These are phyloP conservation scores for Nigrograna mackinnonii DNA, from an alignment of 2,329 filamentous ascomycete species.

Conservation along the genomic window DNA sequence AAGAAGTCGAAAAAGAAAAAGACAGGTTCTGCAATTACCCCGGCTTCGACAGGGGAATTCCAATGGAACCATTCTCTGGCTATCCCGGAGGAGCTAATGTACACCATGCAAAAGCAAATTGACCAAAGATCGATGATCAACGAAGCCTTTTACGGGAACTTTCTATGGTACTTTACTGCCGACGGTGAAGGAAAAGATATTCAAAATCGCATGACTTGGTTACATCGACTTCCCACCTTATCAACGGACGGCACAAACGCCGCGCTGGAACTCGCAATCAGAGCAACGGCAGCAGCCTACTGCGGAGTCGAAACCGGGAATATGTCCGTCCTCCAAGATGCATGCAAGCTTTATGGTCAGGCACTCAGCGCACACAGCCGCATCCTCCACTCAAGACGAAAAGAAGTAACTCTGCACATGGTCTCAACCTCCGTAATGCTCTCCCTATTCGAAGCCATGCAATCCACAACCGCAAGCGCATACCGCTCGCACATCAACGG, in stretches of 20 bases:
- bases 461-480: constrained; percentile 26
- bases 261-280: constrained; percentile 26
- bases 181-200: constrained; percentile 26
- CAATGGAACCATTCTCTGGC: not conserved
- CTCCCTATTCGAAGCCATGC: constrained; percentile 36
- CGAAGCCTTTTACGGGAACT: constrained; percentile 30
- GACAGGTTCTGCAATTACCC: constrained; percentile 16
- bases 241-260: constrained; percentile 24
- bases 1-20: constrained; percentile 4
- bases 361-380: constrained; percentile 24
- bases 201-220: constrained; percentile 28
- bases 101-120: constrained; percentile 9
- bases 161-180: constrained; percentile 28
- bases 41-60: not conserved
- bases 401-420: constrained; percentile 30
- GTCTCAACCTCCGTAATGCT: constrained; percentile 34
- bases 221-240: constrained; percentile 27
- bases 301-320: constrained; percentile 26
- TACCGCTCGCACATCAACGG: constrained; percentile 34
- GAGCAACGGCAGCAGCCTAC: constrained; percentile 31
- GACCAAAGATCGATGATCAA: constrained; percentile 20
- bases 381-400: constrained; percentile 11
- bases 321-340: constrained; percentile 18
- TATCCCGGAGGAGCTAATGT: constrained; percentile 2
- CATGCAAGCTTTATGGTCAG: constrained; percentile 27